Base-by-base conservation (phyloP, 2,329 filamentous ascomycete genomes). In the Talaromyces sp. region DNA sequence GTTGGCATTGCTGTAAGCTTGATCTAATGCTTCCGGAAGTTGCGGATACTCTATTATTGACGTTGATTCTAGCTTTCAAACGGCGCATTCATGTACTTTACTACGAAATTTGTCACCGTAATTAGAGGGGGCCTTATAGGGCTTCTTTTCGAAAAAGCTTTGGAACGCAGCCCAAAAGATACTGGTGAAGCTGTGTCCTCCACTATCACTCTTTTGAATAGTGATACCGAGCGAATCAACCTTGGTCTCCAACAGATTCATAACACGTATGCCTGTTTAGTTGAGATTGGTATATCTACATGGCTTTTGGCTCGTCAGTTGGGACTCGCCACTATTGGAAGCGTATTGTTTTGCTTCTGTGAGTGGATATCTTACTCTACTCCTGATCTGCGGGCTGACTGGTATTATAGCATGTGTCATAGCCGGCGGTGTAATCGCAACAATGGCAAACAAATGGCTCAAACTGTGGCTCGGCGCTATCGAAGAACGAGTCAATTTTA, bases 131-230 rank as follows among this genome's bases (percentile, higher is more conserved):
- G 73, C 0, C 69, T 82, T 6, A 73, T 82, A 11, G 79, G 81
- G 0, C 72, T 85, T 67, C 79, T 87, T 1, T 87, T 83, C 68
- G 77, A 79, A n/a, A 79, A 78, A 62, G 72, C 77, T 11, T 73
- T 70, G 33, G 70, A 71, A 6, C 58, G 77, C 0, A 72, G 69
- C 45, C 66, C 73, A 7, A 73, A 71, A 47, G 73, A 75, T 61
- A 72, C 72, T 9, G 76, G 77, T 41, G 72, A 75, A 13, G 43
- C 62, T 3, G 54, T 33, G 1, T 72, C 74, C 24, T 73, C 76
- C 33, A 76, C 80, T 2, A 68, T 82, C 19, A 82, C 79, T 6
- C 68, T 82, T n/a, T 81, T 82, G 79, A 80, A 77, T 59, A 76
- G 79, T 2, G 80, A 82, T 67, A 74, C 81, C 3, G 80, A 82